A percentile compares a stretch with the other conserved stretches of the same genome.
These are phyloP conservation scores for Herpetomonas muscarum DNA, from an alignment of 208 protist genomes.

Conservation along the genomic window DNA sequence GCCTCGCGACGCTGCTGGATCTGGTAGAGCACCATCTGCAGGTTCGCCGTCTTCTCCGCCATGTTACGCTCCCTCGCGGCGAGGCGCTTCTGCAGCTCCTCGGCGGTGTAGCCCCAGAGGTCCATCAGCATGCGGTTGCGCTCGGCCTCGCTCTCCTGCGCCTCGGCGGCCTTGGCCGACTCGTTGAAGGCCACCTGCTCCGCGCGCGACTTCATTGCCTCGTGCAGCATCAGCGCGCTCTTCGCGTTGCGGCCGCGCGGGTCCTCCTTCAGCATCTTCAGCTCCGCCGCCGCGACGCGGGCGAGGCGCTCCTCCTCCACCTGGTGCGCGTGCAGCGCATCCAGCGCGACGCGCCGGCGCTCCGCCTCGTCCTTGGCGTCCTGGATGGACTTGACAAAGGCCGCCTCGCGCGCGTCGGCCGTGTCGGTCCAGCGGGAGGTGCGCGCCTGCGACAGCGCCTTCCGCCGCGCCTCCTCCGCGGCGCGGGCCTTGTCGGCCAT, in stretches of 20 bases:
- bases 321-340: slow-evolving; percentile 56
- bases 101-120: slow-evolving; percentile 40
- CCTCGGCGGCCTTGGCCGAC: slow-evolving; percentile 26
- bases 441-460: slow-evolving; percentile 40
- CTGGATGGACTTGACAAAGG: slow-evolving; percentile 40
- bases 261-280: slow-evolving; percentile 64
- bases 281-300: slow-evolving; percentile 33
- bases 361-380: slow-evolving; percentile 49
- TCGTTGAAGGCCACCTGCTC: slow-evolving; percentile 66
- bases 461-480: slow-evolving; percentile 24
- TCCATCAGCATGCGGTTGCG: slow-evolving; percentile 31
- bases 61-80: slow-evolving; percentile 46
- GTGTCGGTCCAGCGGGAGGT: slow-evolving; percentile 67
- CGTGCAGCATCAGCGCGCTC: slow-evolving; percentile 53
- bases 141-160: slow-evolving; percentile 17
- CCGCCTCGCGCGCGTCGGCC: slow-evolving; percentile 51
- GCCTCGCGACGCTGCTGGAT: slow-evolving; percentile 44
- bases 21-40: slow-evolving; percentile 65
- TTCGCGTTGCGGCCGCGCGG: slow-evolving; percentile 63
- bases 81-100: slow-evolving; percentile 44
- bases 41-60: slow-evolving; percentile 64
- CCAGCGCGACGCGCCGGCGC: slow-evolving; percentile 42
- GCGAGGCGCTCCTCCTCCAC: slow-evolving; percentile 53
- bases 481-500: slow-evolving; percentile 13
- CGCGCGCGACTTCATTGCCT: slow-evolving; percentile 59